A percentile compares a stretch with the other conserved stretches of the same genome.
These are phyloP conservation scores for Mercurialis annua DNA, from an alignment of 345 rosid species.

Conservation along the genomic window DNA sequence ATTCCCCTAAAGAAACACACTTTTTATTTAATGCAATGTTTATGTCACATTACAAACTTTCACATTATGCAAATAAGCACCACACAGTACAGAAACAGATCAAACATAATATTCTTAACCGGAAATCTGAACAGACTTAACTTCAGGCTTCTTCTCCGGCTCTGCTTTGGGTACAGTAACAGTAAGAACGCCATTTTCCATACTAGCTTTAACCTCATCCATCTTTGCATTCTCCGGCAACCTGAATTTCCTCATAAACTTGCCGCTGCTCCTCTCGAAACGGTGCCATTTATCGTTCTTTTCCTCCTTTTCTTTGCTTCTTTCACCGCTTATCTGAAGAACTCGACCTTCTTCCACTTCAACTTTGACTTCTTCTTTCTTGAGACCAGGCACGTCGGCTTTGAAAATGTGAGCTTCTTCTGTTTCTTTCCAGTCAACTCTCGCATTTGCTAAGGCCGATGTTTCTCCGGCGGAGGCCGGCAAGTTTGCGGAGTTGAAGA, in stretches of 20 bases:
- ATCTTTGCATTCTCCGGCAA: background rate
- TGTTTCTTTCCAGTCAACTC: background rate
- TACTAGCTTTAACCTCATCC: background rate
- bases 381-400: background rate
- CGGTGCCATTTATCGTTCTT: background rate
- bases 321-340: slow-evolving; percentile 2
- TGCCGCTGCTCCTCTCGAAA: background rate
- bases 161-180: slow-evolving; percentile 1
- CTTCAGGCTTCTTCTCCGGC: background rate
- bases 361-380: no score
- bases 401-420: background rate
- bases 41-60: no score
- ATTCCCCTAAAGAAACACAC: no score
- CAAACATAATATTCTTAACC: no score
- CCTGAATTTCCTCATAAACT: slow-evolving; percentile 6
- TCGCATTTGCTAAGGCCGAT: background rate
- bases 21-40: no score
- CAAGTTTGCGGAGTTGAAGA: background rate
- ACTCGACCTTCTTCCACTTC: background rate
- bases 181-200: slow-evolving; percentile 1
- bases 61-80: no score
- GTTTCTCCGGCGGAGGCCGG: background rate
- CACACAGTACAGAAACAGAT: no score
- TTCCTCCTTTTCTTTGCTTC: background rate
- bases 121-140: background rate